A percentile compares a stretch with the other conserved stretches of the same genome.
phyloP scores from a whole-genome alignment of 148 eudicot species.

The Cornus florida region DNA sequence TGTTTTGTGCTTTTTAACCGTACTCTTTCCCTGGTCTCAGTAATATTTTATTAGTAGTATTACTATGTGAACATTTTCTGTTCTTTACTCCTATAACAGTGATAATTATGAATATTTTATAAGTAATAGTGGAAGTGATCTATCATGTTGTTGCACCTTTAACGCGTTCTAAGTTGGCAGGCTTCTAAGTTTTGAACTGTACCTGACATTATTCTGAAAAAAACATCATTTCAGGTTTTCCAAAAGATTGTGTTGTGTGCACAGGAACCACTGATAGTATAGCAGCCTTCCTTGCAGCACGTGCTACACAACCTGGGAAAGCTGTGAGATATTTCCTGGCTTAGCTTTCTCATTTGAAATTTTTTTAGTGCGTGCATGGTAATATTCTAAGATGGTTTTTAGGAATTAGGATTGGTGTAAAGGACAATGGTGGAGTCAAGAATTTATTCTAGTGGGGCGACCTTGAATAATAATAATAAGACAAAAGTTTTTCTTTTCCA shows the following conservation, averaged over 20 bases:
- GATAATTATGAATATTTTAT: too few relatives aligned
- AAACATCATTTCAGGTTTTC: conserved; percentile 58
- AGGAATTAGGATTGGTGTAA: too few relatives aligned
- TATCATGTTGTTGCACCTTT: too few relatives aligned
- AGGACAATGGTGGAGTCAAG: too few relatives aligned
- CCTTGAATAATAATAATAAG: too few relatives aligned
- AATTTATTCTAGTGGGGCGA: too few relatives aligned
- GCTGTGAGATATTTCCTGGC: conserved; percentile 54
- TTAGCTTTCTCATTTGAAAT: background rate
- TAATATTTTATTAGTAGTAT: too few relatives aligned
- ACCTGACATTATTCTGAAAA: conserved; percentile 11
- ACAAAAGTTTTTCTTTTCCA: too few relatives aligned
- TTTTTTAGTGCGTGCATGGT: background rate
- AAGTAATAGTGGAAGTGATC: too few relatives aligned
- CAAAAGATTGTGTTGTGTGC: conserved; percentile 72
- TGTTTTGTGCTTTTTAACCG: background rate
- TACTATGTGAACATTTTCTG: too few relatives aligned
- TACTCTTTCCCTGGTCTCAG: background rate
- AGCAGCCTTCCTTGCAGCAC: conserved; percentile 98
- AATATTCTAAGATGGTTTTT: background rate
- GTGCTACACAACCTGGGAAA: conserved; percentile 82
- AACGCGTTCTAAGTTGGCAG: background rate
- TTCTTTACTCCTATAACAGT: too few relatives aligned
- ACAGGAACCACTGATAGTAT: conserved; percentile 99
- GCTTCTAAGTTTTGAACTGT: background rate